phyloP scores from a whole-genome alignment of 2,329 filamentous ascomycete species.

The Cyphellophora attinorum region DNA sequence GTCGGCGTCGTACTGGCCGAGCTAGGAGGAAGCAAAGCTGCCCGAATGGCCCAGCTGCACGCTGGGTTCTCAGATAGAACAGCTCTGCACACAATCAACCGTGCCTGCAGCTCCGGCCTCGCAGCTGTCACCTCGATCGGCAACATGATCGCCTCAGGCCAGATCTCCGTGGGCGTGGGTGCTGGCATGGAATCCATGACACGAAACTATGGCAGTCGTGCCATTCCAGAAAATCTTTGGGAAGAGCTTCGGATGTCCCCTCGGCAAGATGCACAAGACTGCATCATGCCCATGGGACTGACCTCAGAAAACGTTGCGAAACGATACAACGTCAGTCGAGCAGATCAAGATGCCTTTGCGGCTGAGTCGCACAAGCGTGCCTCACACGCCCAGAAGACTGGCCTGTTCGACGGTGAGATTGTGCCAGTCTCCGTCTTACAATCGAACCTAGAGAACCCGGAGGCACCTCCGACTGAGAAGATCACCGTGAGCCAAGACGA shows the following conservation, averaged over 20 bases:
- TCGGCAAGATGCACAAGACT: constrained; percentile 65
- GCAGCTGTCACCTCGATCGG: constrained; percentile 67
- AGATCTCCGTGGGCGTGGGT: constrained; percentile 65
- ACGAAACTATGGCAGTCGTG: constrained; percentile 71
- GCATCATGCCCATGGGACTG: constrained; percentile 88
- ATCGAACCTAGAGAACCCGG: constrained; percentile 52
- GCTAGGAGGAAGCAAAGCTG: constrained; percentile 81
- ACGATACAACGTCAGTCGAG: constrained; percentile 62
- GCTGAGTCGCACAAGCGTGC: constrained; percentile 66
- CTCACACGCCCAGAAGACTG: constrained; percentile 56
- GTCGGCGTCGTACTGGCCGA: constrained; percentile 86
- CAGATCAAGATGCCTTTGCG: constrained; percentile 77
- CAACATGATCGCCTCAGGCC: constrained; percentile 63
- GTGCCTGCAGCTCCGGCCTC: constrained; percentile 72
- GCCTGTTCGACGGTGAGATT: constrained; percentile 69
- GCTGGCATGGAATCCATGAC: constrained; percentile 98
- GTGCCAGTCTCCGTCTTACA: constrained; percentile 66
- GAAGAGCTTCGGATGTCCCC: constrained; percentile 56
- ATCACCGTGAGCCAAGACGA: constrained; percentile 71
- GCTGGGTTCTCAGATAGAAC: constrained; percentile 65
- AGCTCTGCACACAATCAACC: constrained; percentile 76
- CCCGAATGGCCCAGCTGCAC: constrained; percentile 82
- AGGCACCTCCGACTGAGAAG: constrained; percentile 44
- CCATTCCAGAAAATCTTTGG: constrained; percentile 80
- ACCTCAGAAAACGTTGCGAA: constrained; percentile 82